phyloP scores from a whole-genome alignment of 495 filamentous ascomycete genomes.

The Neurospora sp. region DNA sequence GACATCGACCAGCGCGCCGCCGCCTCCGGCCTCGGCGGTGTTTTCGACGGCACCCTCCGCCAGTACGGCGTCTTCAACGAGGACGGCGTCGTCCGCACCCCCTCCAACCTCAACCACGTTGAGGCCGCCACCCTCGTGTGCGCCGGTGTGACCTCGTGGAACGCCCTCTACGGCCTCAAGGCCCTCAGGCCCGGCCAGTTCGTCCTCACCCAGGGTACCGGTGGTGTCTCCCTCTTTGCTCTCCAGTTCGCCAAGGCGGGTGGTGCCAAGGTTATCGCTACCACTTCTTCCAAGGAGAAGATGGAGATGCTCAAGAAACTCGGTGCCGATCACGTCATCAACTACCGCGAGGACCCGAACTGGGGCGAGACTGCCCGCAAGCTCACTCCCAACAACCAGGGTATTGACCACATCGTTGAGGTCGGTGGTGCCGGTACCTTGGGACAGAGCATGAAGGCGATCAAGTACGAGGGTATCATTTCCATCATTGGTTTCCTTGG shows the following conservation, averaged over 20 bases:
- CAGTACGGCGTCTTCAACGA: constrained; percentile 65
- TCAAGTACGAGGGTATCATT: constrained; percentile 61
- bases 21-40: constrained; percentile 57
- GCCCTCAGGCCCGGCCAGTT: constrained; percentile 55
- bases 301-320: constrained; percentile 55
- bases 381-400: constrained; percentile 47
- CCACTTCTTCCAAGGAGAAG: constrained; percentile 62
- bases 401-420: constrained; percentile 64
- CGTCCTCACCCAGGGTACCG: constrained; percentile 73
- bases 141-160: constrained; percentile 74
- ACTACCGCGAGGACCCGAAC: constrained; percentile 59
- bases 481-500: constrained; percentile 58
- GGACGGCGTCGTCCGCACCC: constrained; percentile 56
- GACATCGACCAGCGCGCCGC: constrained; percentile 33
- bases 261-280: constrained; percentile 71
- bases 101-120: constrained; percentile 47
- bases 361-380: constrained; percentile 70
- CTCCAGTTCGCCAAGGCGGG: constrained; percentile 76
- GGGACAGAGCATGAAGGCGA: constrained; percentile 50
- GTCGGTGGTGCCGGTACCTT: constrained; percentile 57
- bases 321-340: constrained; percentile 69
- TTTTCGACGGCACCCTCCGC: constrained; percentile 58
- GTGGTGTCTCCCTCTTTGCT: constrained; percentile 70
- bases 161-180: constrained; percentile 65
- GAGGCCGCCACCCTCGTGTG: constrained; percentile 63